phyloP scores from a whole-genome alignment of 1,284 basidiomycete genomes.

The Macrocystidia cucumis region DNA sequence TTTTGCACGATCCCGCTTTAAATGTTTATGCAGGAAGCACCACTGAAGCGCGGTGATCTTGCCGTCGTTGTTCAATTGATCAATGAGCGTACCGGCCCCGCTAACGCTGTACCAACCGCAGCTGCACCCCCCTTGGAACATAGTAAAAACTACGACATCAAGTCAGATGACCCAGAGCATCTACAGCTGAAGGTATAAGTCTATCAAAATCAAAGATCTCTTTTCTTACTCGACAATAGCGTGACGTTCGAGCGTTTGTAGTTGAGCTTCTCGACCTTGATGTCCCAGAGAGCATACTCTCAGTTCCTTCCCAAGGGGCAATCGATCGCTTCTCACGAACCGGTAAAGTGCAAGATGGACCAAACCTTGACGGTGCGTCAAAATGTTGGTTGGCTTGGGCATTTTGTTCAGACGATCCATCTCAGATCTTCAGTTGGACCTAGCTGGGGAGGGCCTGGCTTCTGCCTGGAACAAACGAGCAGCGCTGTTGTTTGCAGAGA shows the following conservation, averaged over 20 bases:
- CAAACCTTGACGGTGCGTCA: no score
- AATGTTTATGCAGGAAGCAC: slow-evolving; percentile 1
- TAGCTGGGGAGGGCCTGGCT: neutral
- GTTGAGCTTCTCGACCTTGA: neutral
- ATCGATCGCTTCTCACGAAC: neutral
- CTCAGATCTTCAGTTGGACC: slow-evolving; percentile 6
- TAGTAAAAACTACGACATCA: neutral
- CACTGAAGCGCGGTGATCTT: neutral
- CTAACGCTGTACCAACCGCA: no score
- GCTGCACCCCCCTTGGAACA: no score
- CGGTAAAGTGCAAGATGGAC: slow-evolving; percentile 1
- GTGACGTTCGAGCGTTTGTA: neutral
- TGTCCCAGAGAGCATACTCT: neutral
- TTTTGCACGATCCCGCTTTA: no score
- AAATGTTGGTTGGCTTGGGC: no score
- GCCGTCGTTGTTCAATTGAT: neutral
- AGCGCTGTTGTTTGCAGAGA: slow-evolving; percentile 1
- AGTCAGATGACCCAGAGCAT: neutral
- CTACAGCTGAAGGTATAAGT: slow-evolving; percentile 1
- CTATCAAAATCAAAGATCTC: no score
- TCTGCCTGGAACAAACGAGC: slow-evolving; percentile 8
- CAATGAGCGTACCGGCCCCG: no score
- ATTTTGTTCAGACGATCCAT: no score
- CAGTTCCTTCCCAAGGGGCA: neutral
- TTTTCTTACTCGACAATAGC: no score